Conservation (phyloP, 495 filamentous ascomycete genomes). For the Hypomontagnella submonticulosa region DNA sequence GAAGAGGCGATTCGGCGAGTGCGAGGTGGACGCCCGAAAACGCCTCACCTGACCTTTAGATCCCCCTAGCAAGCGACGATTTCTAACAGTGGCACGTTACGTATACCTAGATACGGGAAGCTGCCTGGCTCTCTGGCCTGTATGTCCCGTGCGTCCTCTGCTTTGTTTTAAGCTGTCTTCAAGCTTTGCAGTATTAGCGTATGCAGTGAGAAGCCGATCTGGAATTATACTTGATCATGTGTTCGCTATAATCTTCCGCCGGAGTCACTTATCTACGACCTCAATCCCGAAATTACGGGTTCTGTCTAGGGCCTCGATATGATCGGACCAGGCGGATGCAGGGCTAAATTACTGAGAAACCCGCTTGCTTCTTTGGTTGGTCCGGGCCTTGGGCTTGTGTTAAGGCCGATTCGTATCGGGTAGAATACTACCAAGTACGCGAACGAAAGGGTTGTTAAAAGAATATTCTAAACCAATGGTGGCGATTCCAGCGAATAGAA, state of each 20-base stretch:
- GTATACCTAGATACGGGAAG: constrained; percentile 16
- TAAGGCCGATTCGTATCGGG: constrained; percentile 16
- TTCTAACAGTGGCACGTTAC: constrained; percentile 31
- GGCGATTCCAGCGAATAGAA: constrained; percentile 22
- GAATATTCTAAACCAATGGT: constrained; percentile 26
- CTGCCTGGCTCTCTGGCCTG: constrained; percentile 18
- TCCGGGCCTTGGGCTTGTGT: constrained; percentile 12
- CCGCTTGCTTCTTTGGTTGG: constrained; percentile 22
- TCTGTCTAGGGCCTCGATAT: constrained; percentile 22
- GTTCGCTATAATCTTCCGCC: constrained; percentile 17
- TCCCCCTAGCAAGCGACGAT: not conserved
- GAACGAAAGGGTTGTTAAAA: constrained; percentile 20
- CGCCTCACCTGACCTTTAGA: constrained; percentile 20
- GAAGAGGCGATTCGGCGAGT: constrained; percentile 19
- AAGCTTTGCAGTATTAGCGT: constrained; percentile 17
- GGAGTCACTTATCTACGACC: constrained; percentile 17
- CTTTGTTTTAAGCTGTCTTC: constrained; percentile 16
- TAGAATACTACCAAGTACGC: constrained; percentile 13
- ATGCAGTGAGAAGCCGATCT: constrained; percentile 38
- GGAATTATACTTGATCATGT: constrained; percentile 34
- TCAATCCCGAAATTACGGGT: constrained; percentile 25
- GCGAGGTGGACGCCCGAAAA: constrained; percentile 31
- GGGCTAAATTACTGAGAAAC: constrained; percentile 9
- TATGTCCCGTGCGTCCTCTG: constrained; percentile 37
- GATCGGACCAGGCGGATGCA: constrained; percentile 15